Evolutionary conservation across 345 rosid species (phyloP), one percentile per base, ranked within the genome.

Genomic region (Passiflora organensis): DNA sequence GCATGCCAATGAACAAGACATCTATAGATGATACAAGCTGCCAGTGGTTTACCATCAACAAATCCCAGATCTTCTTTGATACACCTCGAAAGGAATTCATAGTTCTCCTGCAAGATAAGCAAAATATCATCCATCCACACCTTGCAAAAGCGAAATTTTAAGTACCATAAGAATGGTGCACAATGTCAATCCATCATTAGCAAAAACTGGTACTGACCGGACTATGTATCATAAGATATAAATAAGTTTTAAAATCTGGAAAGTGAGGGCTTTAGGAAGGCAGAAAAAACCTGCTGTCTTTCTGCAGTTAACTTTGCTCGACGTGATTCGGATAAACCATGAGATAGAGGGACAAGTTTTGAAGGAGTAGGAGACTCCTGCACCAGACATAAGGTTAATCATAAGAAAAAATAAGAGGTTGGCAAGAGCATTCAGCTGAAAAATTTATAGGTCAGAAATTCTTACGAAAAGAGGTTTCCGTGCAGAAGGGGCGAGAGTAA

Each of bases 341-440:
- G 95, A 49, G 95, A 71, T 66, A 81, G 76, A 32, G 95, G 86
- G 36, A 58, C 67, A 64, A 72, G 82, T 80, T 93, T 93, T 38
- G 89, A 77, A 69, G 99, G 94, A 5, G 96, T 81, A 41, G 99
- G 95, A 32, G 96, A 74, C 43, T 88, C 98, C 98, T 91, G 80
- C 64, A 70, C 43, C 55, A 51, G 53, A 59, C 32, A 64, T 14
- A 53, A 48, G 12, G 34, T n/a, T 11, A 16, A 53, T 64, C 13
- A 41, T 2, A 41, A 9, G n/a, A 8, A 15, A 47, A 56, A 13
- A 38, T 47, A 63, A 43, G 15, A 15, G 14, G 10, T 16, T 4
- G 6, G 16, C 21, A 69, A 59, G 17, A n/a, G 51, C 18, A 42
- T 16, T 43, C 15, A 42, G 52, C 43, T 36, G 42, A 39, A 54